Conservation (phyloP, 768 basidiomycete species). For the Tremella yokohamensis region DNA sequence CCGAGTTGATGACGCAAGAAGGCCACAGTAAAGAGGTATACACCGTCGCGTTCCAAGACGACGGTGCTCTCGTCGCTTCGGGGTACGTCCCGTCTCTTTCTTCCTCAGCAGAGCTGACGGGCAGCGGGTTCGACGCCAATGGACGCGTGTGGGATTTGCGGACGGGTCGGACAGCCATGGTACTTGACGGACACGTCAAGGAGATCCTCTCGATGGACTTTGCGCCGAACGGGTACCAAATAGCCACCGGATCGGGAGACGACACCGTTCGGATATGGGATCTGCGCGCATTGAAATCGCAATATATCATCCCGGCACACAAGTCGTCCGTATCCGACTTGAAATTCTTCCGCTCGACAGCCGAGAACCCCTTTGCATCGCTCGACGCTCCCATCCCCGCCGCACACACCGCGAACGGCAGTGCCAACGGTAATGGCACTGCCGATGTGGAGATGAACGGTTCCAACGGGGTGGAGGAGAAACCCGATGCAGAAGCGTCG, state of each 20-base stretch:
- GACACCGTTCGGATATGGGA: slow-evolving; percentile 99
- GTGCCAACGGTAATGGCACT: slow-evolving; percentile 11
- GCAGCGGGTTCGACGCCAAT: slow-evolving; percentile 90
- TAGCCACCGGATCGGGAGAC: slow-evolving; percentile 93
- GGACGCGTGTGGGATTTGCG: slow-evolving; percentile 96
- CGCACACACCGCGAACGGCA: background rate
- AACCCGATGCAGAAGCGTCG: slow-evolving; percentile 9
- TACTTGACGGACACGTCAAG: slow-evolving; percentile 92
- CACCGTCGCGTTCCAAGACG: slow-evolving; percentile 89
- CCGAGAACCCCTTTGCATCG: slow-evolving; percentile 28
- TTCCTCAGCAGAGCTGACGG: background rate
- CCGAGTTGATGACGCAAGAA: slow-evolving; percentile 84
- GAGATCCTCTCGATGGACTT: slow-evolving; percentile 87
- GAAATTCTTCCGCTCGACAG: slow-evolving; percentile 71
- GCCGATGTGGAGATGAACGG: slow-evolving; percentile 21
- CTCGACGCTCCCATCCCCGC: slow-evolving; percentile 18
- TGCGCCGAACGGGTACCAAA: slow-evolving; percentile 97
- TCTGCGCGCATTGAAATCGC: slow-evolving; percentile 82
- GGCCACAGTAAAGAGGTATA: slow-evolving; percentile 98
- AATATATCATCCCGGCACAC: slow-evolving; percentile 96
- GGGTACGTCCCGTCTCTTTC: slow-evolving; percentile 59
- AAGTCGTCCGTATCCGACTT: slow-evolving; percentile 91
- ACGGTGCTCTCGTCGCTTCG: slow-evolving; percentile 86
- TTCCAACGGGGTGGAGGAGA: slow-evolving; percentile 4
- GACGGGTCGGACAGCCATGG: slow-evolving; percentile 94